Base-by-base conservation (phyloP, 768 basidiomycete genomes). In the Pisolithus albus region DNA sequence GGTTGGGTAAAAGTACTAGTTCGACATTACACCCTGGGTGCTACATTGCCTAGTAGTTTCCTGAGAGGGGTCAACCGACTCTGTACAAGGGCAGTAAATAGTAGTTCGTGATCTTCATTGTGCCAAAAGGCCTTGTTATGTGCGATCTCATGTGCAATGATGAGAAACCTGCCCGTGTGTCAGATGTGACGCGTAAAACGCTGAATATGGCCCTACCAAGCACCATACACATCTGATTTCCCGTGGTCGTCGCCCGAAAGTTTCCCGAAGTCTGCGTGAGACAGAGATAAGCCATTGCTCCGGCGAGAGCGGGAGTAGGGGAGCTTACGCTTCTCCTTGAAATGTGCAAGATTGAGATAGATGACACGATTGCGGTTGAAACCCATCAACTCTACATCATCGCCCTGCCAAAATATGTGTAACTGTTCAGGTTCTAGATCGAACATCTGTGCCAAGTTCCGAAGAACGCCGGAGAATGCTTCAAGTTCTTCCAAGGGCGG, bases 81-180 rank as follows among this genome's bases (percentile, higher is more conserved):
- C 46, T 47, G 46, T 5, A 45, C 59, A 4, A 63, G 23, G 30
- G 37, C 40, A 19, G 61, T 46, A 28, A 56, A 57, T 18, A 65
- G 46, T 3, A 58, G 42, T 18, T 64, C 63, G 16, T 64, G 63
- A 30, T 65, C 52, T 45, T 63, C 63, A 4, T 65, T 59, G 11
- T 65, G 64, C 15, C 61, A 59, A 49, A 53, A 47, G 0, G 56
- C 51, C 10, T 46, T 41, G 9, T 62, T 59, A 51, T 64, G 64
- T 15, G 64, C 64, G 6, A 64, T 56, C 47, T 64, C 64, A 15
- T 64, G 64, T 1, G 56, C 62, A 53, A 66, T 62, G 3, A 64
- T 60, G 32, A 66, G 59, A 30, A 58, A 64, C 64, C 64, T 64
- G 21, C 3, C 8, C n/a, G 23, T 21, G 15, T 16, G 26, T 9